Evolutionary conservation across 495 filamentous ascomycete species (phyloP), one percentile per base, ranked within the genome.

Genomic region (Lophium mytilinum): DNA sequence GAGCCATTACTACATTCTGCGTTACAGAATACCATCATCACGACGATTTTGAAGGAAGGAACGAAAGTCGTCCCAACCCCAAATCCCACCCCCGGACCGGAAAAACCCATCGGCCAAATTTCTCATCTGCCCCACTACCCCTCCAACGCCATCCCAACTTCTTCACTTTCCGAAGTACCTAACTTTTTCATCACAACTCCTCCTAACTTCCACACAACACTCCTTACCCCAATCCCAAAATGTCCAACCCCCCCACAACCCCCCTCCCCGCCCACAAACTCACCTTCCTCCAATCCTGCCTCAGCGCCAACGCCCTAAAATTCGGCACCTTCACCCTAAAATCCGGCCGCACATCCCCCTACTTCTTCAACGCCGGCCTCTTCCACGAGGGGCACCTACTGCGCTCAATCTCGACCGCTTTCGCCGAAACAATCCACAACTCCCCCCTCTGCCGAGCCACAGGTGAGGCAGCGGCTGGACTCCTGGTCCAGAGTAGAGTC

Each of bases 301-400:
- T 93, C 65, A 70, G 74, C 37, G 84, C 83, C 72, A 81, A 82
- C 56, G 84, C 89, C 70, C 84, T 96, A 55, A 85, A 84, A 41
- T 96, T 98, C 75, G 92, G 93, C 69, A 83, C 79, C 64, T 96
- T 85, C 77, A 84, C 82, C 53, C 79, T 98, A 60, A 98, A 98
- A 73, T 96, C 91, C 53, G 85, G 86, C 62, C 90, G 93, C 60
- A 80, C 83, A 66, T 95, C 90, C 7, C 91, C 93, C n/a, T 96
- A 97, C 81, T 96, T 98, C 80, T 95, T 97, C 84, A 94, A 93
- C 72, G 88, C 90, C 15, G 89, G 89, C 35, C 80, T 85, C 62
- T 90, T 96, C 75, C 85, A 90, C 75, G 81, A 80, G 19, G 86
- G 83, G 24, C 74, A 82, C 56, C 80, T 95, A 17, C 80, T 93